These are phyloP conservation scores for Penicillium sp. DNA, from an alignment of 2,329 filamentous ascomycete genomes.

Conservation along the genomic window DNA sequence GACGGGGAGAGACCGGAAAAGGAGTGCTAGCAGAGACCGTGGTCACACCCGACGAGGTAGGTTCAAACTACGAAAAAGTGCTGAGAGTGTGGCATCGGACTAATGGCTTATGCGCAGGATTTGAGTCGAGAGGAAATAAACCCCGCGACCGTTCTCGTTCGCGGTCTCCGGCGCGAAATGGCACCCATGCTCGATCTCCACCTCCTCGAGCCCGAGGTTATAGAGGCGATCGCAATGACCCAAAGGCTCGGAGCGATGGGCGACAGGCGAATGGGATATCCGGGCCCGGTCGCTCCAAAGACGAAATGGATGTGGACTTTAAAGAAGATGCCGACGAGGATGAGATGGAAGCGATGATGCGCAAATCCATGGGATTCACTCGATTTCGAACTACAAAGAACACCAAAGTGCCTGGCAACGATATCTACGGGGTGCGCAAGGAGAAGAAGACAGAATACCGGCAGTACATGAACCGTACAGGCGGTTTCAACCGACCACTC, in stretches of 20 bases:
- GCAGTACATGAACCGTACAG: conserved; percentile 74
- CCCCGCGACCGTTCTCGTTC: conserved; percentile 36
- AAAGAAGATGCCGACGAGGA: conserved; percentile 53
- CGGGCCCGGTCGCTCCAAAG: conserved; percentile 25
- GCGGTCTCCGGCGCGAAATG: conserved; percentile 32
- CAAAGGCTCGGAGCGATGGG: conserved; percentile 18
- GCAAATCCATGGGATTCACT: conserved; percentile 83
- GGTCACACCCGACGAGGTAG: conserved; percentile 39
- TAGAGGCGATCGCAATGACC: conserved; percentile 31
- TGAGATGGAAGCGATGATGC: conserved; percentile 66
- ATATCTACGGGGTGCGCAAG: conserved; percentile 74
- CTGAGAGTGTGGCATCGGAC: not conserved
- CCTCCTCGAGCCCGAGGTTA: conserved; percentile 36
- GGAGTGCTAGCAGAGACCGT: conserved; percentile 37
- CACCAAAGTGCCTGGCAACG: conserved; percentile 82
- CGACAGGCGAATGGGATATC: conserved; percentile 23
- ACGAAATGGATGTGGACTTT: conserved; percentile 38
- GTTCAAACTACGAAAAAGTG: conserved; percentile 1
- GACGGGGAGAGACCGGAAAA: conserved; percentile 39
- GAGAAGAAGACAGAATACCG: conserved; percentile 93
- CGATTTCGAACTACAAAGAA: conserved; percentile 82
- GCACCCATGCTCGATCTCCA: conserved; percentile 31
- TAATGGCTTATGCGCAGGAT: conserved; percentile 17
- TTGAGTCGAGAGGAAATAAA: conserved; percentile 29
- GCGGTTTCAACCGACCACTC: conserved; percentile 48